Base-by-base conservation (phyloP, 2,329 filamentous ascomycete species). In the Esteya vermicola region DNA sequence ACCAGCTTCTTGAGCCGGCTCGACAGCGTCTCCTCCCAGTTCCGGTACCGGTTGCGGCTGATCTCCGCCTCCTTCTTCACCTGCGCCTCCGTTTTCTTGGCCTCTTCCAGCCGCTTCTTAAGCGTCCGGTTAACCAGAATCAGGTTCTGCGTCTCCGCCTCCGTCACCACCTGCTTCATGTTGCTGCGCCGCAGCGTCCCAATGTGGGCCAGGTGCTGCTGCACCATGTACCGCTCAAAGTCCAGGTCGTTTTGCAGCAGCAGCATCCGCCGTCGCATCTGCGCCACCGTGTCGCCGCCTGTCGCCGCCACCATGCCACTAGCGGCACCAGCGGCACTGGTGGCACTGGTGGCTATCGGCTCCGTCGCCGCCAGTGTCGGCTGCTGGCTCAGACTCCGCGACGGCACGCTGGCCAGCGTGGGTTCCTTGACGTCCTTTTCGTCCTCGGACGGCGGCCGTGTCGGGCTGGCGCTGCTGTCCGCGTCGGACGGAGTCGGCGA, bases 191-290 rank as follows among this genome's bases (percentile, higher is more conserved):
- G 78, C 32, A 91, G 60, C 51, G 85, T 81, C 1, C 82, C 82
- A 52, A 91, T 88, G 43, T 89, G 82, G 2, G 78, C 73, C 48
- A 88, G 73, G 54, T 89, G 84, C 51, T 91, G 84, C 47, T 85
- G 75, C 54, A 88, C 89, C 51, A 89, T 69, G 56, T 85, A 89
- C 21, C 81, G 70, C 55, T 91, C 85, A 51, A 89, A 91, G 47
- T 81, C 83, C 33, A 91, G 64, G 50, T 91, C 83, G 45, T 88
- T 91, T 33, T 80, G 76, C 10, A 91, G 58, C 3, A 88, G 61
- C 39, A 85, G 70, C n/a, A 85, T 72, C 50, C 86, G 79, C 32
- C 80, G 72, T 48, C 85, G 77, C 4, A 91, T 60, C 47, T 75
- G 72, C 2, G 69, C 61, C 38, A 40, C 6, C 7, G 22, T 32